Base-by-base conservation (phyloP, 768 basidiomycete genomes). In the Calocybe cyanea region DNA sequence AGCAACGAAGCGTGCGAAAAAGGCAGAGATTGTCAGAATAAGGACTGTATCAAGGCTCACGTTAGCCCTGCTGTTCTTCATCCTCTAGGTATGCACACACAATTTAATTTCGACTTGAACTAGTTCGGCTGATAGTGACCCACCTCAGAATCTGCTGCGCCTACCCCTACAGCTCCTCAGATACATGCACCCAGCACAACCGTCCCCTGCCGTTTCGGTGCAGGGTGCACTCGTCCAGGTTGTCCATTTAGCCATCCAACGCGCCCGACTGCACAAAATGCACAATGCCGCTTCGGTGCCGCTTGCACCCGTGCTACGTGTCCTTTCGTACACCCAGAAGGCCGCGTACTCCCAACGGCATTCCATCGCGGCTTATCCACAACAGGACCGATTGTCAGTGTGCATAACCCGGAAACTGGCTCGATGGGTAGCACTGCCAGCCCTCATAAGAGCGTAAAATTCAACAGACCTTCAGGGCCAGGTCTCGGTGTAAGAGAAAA, bases 1-100 rank as follows among this genome's bases (percentile, higher is more conserved):
- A 95, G 89, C 56, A 92, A 89, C 46, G 95, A 98, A 46, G 73
- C 91, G 15, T 99, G 96, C 64, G 89, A 93, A 57, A 81, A 85
- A 39, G 90, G 90, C 14, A 87, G 83, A 60, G 72, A 85, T 37
- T 99, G 96, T 66, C 83, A 87, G 58, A 92, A 99, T 64, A 84
- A 89, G 61, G 95, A 97, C 64, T 97, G 93, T 63, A 80, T 87
- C 46, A 92, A 91, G 62, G 82, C 82, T 18, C 93, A 97, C 63
- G 85, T 92, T 48, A 93, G 91, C 57, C 91, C 92, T 9, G 90
- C 93, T 13, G 82, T 81, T 31, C 70, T 82, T 13, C 77, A 82
- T 51, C 80, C 84, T 56, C 73, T 75, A 67, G 79, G 81, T 83
- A 67, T 33, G 65, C 59, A 31, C 36, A 19, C 3, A 6, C 6